Conservation (phyloP, 2,329 filamentous ascomycete species). For the Botrytis galanthina region DNA sequence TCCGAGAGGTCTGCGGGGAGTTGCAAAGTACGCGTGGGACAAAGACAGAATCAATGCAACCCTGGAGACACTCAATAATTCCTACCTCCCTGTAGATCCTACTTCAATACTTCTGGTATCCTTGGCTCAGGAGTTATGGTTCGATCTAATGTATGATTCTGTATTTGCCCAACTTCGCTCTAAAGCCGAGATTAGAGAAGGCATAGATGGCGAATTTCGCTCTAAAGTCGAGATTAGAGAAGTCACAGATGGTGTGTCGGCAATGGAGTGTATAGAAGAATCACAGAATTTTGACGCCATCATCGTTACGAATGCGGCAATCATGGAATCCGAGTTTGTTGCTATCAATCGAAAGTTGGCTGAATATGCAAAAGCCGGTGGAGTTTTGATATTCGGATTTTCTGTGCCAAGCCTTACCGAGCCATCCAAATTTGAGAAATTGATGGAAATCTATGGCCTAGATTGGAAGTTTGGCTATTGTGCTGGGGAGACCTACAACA, state of each 20-base stretch:
- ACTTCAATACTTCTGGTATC: neutral
- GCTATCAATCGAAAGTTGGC: neutral
- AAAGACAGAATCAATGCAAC: neutral
- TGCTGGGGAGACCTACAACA: neutral
- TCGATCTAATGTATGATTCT: neutral
- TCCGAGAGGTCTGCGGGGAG: neutral
- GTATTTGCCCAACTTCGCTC: neutral
- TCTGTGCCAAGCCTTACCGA: rapidly evolving
- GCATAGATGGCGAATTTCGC: neutral
- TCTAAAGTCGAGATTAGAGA: neutral
- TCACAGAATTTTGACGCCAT: neutral
- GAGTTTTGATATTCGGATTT: neutral
- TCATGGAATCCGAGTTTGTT: neutral
- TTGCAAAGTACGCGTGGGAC: neutral
- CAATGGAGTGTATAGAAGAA: neutral
- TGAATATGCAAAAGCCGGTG: neutral
- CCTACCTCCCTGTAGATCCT: neutral
- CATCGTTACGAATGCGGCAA: neutral
- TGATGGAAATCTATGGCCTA: neutral
- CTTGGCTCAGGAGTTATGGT: neutral
- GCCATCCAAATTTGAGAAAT: neutral
- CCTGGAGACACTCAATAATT: neutral
- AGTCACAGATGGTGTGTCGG: neutral
- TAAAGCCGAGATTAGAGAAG: neutral
- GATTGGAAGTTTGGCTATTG: neutral